Evolutionary conservation across 768 basidiomycete genomes (phyloP).

Genomic region (Ramaria sp.): DNA sequence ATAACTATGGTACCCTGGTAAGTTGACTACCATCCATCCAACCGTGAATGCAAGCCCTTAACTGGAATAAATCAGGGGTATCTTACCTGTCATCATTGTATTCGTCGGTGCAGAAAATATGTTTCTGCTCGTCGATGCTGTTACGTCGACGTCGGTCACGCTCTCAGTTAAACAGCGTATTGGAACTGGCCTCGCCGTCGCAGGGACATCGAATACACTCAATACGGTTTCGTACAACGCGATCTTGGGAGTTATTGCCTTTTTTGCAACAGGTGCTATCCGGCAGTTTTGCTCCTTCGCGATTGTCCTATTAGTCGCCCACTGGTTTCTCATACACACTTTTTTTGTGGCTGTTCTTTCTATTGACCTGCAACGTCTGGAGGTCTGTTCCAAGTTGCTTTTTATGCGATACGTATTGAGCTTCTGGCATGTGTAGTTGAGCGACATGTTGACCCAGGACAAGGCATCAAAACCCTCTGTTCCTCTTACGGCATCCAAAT

Average conservation of each 20-base stretch:
- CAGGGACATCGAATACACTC: slow-evolving; percentile 85
- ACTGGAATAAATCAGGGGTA: slow-evolving; percentile 42
- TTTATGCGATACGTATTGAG: slow-evolving; percentile 9
- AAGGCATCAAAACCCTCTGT: slow-evolving; percentile 39
- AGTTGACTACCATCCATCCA: slow-evolving; percentile 14
- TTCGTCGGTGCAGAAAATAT: slow-evolving; percentile 97
- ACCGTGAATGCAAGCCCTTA: slow-evolving; percentile 9
- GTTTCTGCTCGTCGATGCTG: slow-evolving; percentile 86
- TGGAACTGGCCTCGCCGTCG: slow-evolving; percentile 78
- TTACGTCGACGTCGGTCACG: slow-evolving; percentile 74
- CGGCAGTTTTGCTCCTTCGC: slow-evolving; percentile 92
- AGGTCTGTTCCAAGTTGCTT: slow-evolving; percentile 30
- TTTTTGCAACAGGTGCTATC: slow-evolving; percentile 69
- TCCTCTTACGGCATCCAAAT: slow-evolving; percentile 22
- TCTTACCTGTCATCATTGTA: slow-evolving; percentile 87
- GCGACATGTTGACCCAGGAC: slow-evolving; percentile 75
- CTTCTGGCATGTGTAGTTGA: slow-evolving; percentile 37
- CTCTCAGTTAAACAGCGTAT: slow-evolving; percentile 87
- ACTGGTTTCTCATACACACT: slow-evolving; percentile 95
- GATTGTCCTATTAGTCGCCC: slow-evolving; percentile 87
- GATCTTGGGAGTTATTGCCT: slow-evolving; percentile 65
- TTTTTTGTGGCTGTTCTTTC: slow-evolving; percentile 93
- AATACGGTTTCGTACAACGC: slow-evolving; percentile 83
- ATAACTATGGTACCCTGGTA: slow-evolving; percentile 87
- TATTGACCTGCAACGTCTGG: slow-evolving; percentile 90